phyloP scores from a whole-genome alignment of 225 moss, liverwort and hornwort species.

The Bryum argenteum region DNA sequence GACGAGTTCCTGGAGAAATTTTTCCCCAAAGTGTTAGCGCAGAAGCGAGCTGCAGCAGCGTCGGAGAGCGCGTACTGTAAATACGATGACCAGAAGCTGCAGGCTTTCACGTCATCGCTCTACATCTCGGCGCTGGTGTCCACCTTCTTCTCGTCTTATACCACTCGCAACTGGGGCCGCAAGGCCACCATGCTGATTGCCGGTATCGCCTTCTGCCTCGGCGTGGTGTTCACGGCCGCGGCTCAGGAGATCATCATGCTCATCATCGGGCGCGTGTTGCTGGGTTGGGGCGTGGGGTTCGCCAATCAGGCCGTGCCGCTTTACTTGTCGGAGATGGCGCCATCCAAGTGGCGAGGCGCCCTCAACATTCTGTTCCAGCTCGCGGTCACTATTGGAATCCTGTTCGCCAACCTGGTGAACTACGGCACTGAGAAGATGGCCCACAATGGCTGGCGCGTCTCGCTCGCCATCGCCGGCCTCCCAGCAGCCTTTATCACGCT shows the following conservation, averaged over 20 bases:
- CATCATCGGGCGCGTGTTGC: conserved; percentile 47
- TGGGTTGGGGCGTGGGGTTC: conserved; percentile 66
- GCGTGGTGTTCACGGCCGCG: conserved; percentile 35
- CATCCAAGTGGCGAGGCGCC: conserved; percentile 60
- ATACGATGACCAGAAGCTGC: conserved; percentile 56
- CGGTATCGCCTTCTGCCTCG: conserved; percentile 46
- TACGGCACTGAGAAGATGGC: conserved; percentile 48
- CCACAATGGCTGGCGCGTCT: conserved; percentile 56
- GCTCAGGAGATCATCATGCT: conserved; percentile 57
- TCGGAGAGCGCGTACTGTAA: conserved; percentile 35
- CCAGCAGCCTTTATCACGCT: conserved; percentile 51
- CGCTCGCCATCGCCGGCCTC: conserved; percentile 48
- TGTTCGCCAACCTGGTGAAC: conserved; percentile 59
- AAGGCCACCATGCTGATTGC: conserved; percentile 59
- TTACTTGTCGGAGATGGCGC: conserved; percentile 69
- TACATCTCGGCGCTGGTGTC: conserved; percentile 59
- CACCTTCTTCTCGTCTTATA: conserved; percentile 59
- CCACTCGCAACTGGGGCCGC: conserved; percentile 48
- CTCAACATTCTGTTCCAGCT: conserved; percentile 68
- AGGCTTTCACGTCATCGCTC: conserved; percentile 66
- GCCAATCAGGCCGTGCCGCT: conserved; percentile 68
- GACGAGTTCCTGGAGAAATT: conserved; percentile 51
- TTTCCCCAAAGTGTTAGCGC: conserved; percentile 33
- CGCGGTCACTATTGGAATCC: conserved; percentile 56
- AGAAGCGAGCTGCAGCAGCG: neutral